Conservation (phyloP, 768 basidiomycete species). For the Leucocoprinus birnbaumii region DNA sequence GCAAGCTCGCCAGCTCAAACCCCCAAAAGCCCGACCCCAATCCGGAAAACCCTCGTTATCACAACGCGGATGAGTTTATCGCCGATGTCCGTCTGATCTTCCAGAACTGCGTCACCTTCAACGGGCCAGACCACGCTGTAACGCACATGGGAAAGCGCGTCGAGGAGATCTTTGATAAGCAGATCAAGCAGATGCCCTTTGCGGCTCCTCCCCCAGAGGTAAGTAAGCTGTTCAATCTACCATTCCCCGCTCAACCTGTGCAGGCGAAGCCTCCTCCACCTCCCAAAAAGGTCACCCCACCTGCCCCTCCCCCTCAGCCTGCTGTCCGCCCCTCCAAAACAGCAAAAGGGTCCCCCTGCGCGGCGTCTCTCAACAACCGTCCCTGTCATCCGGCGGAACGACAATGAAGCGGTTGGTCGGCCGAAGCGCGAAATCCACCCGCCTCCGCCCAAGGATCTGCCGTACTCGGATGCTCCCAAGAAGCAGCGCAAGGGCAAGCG, state of each 20-base stretch:
- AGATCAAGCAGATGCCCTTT: conserved; percentile 79
- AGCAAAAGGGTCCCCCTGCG: conserved; percentile 42
- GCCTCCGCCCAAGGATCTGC: conserved; percentile 87
- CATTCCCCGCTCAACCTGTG: conserved; percentile 3
- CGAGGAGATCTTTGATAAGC: conserved; percentile 85
- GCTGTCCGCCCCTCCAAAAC: conserved; percentile 41
- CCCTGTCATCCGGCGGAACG: conserved; percentile 81
- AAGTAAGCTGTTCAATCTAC: conserved; percentile 22
- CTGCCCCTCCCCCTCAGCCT: conserved; percentile 31
- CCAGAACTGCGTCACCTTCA: conserved; percentile 86
- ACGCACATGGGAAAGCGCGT: conserved; percentile 78
- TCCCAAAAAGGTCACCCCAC: conserved; percentile 49
- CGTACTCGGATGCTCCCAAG: conserved; percentile 76
- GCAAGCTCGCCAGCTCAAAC: conserved; percentile 79
- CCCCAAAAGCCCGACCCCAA: conserved; percentile 74
- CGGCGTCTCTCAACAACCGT: conserved; percentile 80
- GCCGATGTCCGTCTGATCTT: conserved; percentile 86
- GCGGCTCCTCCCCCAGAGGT: conserved; percentile 56
- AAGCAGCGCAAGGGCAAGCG: conserved; percentile 62
- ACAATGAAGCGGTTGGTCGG: conserved; percentile 59
- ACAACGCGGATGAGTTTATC: conserved; percentile 75
- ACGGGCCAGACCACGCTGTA: conserved; percentile 86
- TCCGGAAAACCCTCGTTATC: conserved; percentile 71
- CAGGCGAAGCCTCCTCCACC: conserved; percentile 39
- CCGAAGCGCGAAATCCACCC: conserved; percentile 98